These are phyloP conservation scores for Geum urbanum DNA, from an alignment of 306 rosid species.

Conservation along the genomic window DNA sequence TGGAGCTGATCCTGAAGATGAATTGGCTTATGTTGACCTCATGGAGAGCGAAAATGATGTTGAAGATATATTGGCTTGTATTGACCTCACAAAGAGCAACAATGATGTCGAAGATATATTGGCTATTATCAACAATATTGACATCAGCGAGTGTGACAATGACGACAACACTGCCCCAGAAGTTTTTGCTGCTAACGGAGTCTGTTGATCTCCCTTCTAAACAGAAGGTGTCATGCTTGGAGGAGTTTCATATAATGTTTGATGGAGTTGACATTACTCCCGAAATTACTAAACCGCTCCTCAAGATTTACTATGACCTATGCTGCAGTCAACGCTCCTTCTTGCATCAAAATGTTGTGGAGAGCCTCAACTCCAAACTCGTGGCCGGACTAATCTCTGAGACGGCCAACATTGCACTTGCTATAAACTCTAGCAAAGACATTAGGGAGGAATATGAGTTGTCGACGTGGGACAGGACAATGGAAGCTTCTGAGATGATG, in stretches of 20 bases:
- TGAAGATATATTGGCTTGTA: not conserved
- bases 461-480: slow-evolving; percentile 38
- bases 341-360: slow-evolving; percentile 41
- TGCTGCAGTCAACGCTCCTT: slow-evolving; percentile 45
- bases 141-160: slow-evolving; percentile 9
- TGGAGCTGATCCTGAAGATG: no score
- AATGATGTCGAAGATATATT: not conserved
- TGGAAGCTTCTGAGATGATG: slow-evolving; percentile 38
- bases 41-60: no score
- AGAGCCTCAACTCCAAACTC: slow-evolving; percentile 44
- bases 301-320: slow-evolving; percentile 44
- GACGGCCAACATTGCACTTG: slow-evolving; percentile 49
- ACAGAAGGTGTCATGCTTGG: slow-evolving; percentile 36
- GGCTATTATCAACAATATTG: not conserved
- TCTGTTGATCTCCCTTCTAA: slow-evolving; percentile 16
- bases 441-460: slow-evolving; percentile 25
- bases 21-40: no score
- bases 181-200: slow-evolving; percentile 26
- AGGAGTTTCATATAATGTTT: slow-evolving; percentile 36
- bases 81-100: not conserved
- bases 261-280: slow-evolving; percentile 42
- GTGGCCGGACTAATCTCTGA: slow-evolving; percentile 45
- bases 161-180: slow-evolving; percentile 14
- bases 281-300: slow-evolving; percentile 28
- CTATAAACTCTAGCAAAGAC: slow-evolving; percentile 44